Evolutionary conservation across 2,329 filamentous ascomycete species (phyloP), one percentile per base, ranked within the genome.

Genomic region (Neofusicoccum laricinum): DNA sequence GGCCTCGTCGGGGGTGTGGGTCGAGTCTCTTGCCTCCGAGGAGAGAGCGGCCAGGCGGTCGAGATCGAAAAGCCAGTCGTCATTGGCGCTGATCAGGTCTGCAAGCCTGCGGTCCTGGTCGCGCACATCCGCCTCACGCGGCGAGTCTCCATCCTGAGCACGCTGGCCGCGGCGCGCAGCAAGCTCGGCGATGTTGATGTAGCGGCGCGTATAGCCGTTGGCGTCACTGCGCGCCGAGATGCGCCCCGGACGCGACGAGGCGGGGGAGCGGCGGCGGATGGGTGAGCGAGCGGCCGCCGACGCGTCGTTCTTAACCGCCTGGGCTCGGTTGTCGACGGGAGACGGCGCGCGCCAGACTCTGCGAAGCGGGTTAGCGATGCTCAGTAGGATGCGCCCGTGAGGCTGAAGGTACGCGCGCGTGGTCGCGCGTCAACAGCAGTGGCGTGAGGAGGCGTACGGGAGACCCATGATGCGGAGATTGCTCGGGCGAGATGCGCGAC

Each of bases 281-380:
- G 84, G 76, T 43, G 85, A 87, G 71, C 86, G 84, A 63, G 81
- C 76, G 64, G 79, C 72, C 51, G 84, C 84, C 64, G 81, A 81
- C 41, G 80, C 74, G 70, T 88, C 85, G 67, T 72, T 74, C 72
- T 86, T 86, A 67, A 78, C 72, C 61, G 78, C 73, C 65, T 78
- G 75, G 62, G 46, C 43, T 14, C 62, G 62, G 25, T 4, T 21
- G 64, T 79, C 77, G 65, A 80, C 76, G 53, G 80, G 78, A 45
- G 80, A 78, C 59, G 84, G 83, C 71, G 84, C 82, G 73, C 80
- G 80, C 79, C 81, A 88, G 76, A 87, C 81, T 67, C 82, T 84
- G 55, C 59, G 48, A 15, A 36, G 34, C 8, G 38, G 11, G 63
- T 64, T 46, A 64, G 63, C 46, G 43, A 64, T 30, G 36, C 40